These are phyloP conservation scores for Boletus reticuloceps DNA, from an alignment of 768 basidiomycete species.

Conservation along the genomic window DNA sequence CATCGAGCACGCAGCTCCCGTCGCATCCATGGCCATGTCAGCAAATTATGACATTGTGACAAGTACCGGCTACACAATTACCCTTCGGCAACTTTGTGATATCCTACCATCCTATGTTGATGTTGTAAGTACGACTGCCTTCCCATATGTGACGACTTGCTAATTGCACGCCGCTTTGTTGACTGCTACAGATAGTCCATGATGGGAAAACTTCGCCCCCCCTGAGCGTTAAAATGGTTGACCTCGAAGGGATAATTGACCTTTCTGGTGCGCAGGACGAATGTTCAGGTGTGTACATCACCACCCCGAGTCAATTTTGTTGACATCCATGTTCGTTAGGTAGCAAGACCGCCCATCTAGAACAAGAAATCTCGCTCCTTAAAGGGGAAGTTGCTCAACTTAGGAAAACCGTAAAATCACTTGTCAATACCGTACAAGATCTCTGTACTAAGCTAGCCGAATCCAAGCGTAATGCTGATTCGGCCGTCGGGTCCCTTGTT, in stretches of 20 bases:
- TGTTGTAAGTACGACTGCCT: background rate
- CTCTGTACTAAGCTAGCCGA: background rate
- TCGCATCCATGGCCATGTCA: constrained; percentile 1
- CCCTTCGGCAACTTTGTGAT: background rate
- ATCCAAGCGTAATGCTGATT: background rate
- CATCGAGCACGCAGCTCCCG: background rate
- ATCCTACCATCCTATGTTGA: background rate
- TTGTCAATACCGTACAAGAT: background rate
- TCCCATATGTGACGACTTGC: too few species aligned
- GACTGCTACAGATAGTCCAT: background rate
- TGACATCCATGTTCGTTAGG: background rate
- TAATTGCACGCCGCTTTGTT: background rate
- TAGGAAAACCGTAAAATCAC: background rate
- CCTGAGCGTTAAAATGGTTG: background rate
- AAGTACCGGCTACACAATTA: background rate
- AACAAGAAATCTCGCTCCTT: background rate
- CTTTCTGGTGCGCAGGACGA: background rate
- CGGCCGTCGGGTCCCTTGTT: background rate
- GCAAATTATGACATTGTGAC: background rate
- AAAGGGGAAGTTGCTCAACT: background rate
- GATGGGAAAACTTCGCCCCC: too few species aligned
- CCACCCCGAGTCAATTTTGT: background rate
- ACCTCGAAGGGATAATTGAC: too few species aligned
- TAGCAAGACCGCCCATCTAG: background rate
- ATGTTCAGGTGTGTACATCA: background rate